Percentiles rank a stretch among this genome's conserved stretches.
Evolutionary conservation across 2,329 filamentous ascomycete genomes (phyloP).

Genomic region (Diplocarpon mali): DNA sequence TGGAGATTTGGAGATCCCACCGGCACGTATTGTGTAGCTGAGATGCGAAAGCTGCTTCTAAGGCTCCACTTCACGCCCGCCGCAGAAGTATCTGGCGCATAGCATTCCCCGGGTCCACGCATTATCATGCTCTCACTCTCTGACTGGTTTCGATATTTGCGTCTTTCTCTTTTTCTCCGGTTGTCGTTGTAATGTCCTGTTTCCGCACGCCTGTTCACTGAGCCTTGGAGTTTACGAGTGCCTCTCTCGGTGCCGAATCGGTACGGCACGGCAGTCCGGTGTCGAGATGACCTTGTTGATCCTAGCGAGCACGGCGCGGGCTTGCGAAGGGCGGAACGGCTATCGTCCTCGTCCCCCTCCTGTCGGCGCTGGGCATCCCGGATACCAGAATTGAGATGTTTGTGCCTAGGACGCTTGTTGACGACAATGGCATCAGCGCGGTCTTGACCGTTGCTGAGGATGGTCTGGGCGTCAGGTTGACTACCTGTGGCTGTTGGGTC

Average conservation of each 20-base stretch:
- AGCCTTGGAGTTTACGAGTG: background rate
- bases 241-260: background rate
- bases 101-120: no score
- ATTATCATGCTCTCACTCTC: no score
- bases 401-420: constrained; percentile 1
- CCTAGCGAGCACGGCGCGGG: background rate
- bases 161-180: no score
- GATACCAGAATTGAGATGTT: constrained; percentile 1
- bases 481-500: background rate
- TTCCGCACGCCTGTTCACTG: background rate
- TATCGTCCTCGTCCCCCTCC: background rate
- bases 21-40: no score
- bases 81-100: no score
- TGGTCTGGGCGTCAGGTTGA: background rate
- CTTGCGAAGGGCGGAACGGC: constrained; percentile 2
- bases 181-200: no score
- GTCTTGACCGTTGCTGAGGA: background rate
- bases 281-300: constrained; percentile 1
- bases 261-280: background rate
- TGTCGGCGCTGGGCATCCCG: background rate
- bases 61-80: no score
- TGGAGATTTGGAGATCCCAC: no score
- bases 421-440: background rate
- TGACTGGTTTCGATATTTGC: no score
- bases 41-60: no score